These are phyloP conservation scores for Apodospora peruviana DNA, from an alignment of 495 filamentous ascomycete genomes.

Conservation along the genomic window DNA sequence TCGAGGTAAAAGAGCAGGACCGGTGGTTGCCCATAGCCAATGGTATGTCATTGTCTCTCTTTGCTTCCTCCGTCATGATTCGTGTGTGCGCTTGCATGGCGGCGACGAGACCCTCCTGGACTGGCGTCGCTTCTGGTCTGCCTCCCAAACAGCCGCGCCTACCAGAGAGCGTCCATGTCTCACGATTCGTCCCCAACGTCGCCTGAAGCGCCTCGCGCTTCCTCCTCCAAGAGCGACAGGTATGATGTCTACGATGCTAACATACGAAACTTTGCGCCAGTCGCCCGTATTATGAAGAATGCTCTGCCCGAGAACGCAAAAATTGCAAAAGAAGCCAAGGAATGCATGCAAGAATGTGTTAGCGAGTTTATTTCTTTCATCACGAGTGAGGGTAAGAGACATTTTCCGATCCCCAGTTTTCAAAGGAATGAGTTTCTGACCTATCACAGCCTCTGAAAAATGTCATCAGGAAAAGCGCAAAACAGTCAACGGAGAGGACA, in stretches of 20 bases:
- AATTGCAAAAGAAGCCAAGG: conserved; percentile 98
- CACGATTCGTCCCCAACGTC: conserved; percentile 46
- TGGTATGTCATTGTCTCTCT: conserved; percentile 56
- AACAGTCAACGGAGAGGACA: conserved; percentile 98
- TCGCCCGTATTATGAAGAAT: conserved; percentile 98
- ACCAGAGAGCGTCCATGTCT: conserved; percentile 39
- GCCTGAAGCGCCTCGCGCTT: conserved; percentile 36
- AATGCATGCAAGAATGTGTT: conserved; percentile 99
- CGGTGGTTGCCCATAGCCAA: conserved; percentile 99
- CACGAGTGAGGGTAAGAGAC: conserved; percentile 80
- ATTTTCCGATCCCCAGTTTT: conserved; percentile 18
- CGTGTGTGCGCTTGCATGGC: conserved; percentile 33
- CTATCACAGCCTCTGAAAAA: conserved; percentile 83
- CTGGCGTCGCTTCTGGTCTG: conserved; percentile 36
- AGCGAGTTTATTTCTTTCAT: conserved; percentile 99
- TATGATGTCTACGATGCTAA: conserved; percentile 70
- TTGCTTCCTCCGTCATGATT: conserved; percentile 46
- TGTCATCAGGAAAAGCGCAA: conserved; percentile 99
- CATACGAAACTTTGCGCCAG: conserved; percentile 82
- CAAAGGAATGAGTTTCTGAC: conserved; percentile 19
- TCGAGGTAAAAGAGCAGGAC: conserved; percentile 99
- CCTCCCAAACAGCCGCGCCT: conserved; percentile 43
- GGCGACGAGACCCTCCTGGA: conserved; percentile 29
- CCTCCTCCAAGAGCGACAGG: conserved; percentile 36
- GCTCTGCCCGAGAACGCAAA: conserved; percentile 97